Conservation (phyloP, 2,329 filamentous ascomycete species). For the Nemania serpens region DNA sequence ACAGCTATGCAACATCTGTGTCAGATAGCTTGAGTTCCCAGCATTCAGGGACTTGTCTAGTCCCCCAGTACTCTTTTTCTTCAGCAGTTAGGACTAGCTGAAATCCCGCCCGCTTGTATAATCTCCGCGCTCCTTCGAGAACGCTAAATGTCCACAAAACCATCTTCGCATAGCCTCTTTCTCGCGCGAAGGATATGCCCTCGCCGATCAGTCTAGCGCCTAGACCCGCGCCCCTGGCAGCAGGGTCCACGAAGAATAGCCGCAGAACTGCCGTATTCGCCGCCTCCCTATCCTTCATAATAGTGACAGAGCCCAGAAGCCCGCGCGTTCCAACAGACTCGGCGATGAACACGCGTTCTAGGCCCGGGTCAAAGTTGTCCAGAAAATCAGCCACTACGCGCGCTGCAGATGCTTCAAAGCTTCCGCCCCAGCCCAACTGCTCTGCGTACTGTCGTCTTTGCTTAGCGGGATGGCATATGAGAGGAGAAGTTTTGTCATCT, state of each 20-base stretch:
- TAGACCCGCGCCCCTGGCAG: conserved; percentile 17
- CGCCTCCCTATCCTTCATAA: conserved; percentile 16
- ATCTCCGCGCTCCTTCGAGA: conserved; percentile 18
- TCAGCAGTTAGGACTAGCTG: not conserved
- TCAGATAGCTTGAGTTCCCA: conserved; percentile 18
- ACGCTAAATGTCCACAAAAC: conserved; percentile 17
- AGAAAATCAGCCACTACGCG: conserved; percentile 11
- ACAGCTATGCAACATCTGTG: too few species aligned
- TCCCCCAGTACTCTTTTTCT: conserved; percentile 16
- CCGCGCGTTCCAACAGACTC: conserved; percentile 3
- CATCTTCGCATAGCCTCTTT: conserved; percentile 15
- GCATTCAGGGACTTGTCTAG: conserved; percentile 1
- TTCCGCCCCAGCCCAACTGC: conserved; percentile 12
- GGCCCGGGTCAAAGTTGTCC: conserved; percentile 14
- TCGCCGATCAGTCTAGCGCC: conserved; percentile 7
- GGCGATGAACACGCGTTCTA: conserved; percentile 16
- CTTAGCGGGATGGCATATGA: not conserved
- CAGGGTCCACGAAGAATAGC: conserved; percentile 10
- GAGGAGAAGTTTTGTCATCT: not conserved
- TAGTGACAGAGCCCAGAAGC: conserved; percentile 18
- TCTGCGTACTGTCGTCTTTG: conserved; percentile 2
- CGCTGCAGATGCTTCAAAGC: conserved; percentile 14
- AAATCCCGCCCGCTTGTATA: conserved; percentile 22
- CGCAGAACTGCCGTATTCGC: conserved; percentile 13
- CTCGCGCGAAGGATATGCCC: conserved; percentile 15